Evolutionary conservation across 208 protist species (phyloP).

Genomic region (Zelonia costaricensis): DNA sequence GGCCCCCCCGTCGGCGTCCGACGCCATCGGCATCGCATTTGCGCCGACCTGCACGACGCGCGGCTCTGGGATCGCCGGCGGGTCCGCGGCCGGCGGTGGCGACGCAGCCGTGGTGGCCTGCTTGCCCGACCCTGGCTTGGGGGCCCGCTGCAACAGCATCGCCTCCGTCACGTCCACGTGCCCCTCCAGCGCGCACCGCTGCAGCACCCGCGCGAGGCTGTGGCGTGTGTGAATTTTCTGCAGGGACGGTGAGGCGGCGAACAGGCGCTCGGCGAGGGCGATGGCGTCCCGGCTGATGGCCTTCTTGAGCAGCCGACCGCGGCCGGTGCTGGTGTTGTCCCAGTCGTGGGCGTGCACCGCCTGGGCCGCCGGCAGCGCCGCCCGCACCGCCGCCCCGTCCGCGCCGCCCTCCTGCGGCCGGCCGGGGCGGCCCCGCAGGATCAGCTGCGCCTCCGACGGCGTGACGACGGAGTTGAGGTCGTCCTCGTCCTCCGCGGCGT

Average conservation of each 20-base stretch:
- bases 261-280: conserved; percentile 82
- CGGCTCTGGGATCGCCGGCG: conserved; percentile 36
- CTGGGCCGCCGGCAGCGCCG: conserved; percentile 29
- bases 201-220: conserved; percentile 80
- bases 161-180: conserved; percentile 45
- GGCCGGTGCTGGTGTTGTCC: conserved; percentile 47
- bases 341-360: conserved; percentile 60
- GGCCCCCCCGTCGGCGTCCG: conserved; percentile 3
- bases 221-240: conserved; percentile 89
- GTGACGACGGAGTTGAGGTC: conserved; percentile 34
- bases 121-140: background rate
- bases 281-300: conserved; percentile 83
- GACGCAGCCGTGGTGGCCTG: background rate
- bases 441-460: conserved; percentile 25
- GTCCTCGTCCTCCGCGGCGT: conserved; percentile 41
- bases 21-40: conserved; percentile 27
- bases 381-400: conserved; percentile 6
- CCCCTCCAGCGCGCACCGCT: conserved; percentile 70
- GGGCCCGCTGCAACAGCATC: conserved; percentile 14
- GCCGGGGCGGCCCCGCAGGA: conserved; percentile 2
- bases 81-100: background rate
- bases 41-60: conserved; percentile 52
- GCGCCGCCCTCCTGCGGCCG: background rate
- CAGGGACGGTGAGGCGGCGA: conserved; percentile 75
- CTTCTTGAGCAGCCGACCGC: conserved; percentile 56